Base-by-base conservation (phyloP, 208 protist genomes). In the Trichomonas vaginalis region DNA sequence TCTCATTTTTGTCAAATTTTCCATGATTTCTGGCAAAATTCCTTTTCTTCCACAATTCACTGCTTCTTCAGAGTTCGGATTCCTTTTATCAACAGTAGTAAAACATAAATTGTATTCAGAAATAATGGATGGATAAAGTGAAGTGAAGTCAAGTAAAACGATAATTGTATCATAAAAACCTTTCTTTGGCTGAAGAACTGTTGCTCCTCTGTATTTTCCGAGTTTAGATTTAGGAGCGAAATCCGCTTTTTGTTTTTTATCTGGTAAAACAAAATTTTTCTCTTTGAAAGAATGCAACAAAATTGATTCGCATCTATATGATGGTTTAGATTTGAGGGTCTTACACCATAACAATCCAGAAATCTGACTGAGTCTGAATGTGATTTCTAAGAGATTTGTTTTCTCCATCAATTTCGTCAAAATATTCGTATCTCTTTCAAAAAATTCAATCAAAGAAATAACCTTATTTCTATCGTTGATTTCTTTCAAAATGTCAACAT, bases 91-190 rank as follows among this genome's bases (percentile, higher is more conserved):
- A 35, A 90, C 3, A 48, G 82, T 90, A 3, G 82, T 90, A 32
- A 90, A 90, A 48, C 82, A 90, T 35, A 90, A 32, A 90, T 90
- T 90, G 48, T 90, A 90, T n/a, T 90, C 82, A 90, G 27, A 45
- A 48, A 90, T 90, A 90, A 90, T 48, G 2, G 82, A 90, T n/a
- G 82, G 82, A 90, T 90, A 90, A n/a, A 90, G 32, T 45, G 82
- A 90, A 90, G 0, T 21, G 42, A 45, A 90, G 42, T 90, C 82
- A 6, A 90, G 23, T 15, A 14, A 17, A 48, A 90, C 37, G n/a
- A 90, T n/a, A 32, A 35, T 48, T 21, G 37, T 90, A 23, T 90
- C 82, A 90, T 90, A 90, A 90, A 90, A 90, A 35, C 82, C 82
- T 39, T 37, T 27, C 23, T 90, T 90, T n/a, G 82, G 82, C 42